Evolutionary conservation across 73 alveolate species (phyloP).

Genomic region (Tetrahymena malaccensis): DNA sequence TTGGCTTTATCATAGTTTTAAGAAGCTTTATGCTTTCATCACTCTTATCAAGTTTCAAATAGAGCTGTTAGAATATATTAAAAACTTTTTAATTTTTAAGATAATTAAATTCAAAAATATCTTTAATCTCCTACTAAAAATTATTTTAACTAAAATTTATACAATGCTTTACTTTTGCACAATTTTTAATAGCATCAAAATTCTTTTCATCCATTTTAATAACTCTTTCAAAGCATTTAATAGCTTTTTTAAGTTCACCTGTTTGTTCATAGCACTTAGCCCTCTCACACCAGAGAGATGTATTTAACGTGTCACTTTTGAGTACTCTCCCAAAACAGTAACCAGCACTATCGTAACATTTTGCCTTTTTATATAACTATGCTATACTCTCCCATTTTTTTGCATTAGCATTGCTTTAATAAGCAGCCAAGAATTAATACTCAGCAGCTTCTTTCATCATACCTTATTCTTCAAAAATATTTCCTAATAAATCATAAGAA

Average conservation of each 20-base stretch:
- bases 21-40: background rate
- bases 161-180: background rate
- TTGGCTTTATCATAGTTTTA: background rate
- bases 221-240: background rate
- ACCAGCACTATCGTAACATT: background rate
- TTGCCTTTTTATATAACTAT: background rate
- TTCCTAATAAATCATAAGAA: background rate
- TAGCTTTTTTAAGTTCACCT: background rate
- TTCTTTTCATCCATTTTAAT: background rate
- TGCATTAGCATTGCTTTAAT: background rate
- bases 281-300: background rate
- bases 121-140: background rate
- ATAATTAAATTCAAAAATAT: too few species aligned
- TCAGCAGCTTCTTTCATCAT: background rate
- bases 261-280: background rate
- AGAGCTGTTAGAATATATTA: background rate
- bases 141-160: background rate
- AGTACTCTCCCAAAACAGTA: background rate
- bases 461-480: background rate
- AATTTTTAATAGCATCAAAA: background rate
- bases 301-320: background rate
- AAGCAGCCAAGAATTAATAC: background rate
- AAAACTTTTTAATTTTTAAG: background rate
- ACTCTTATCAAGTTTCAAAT: background rate
- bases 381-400: background rate